phyloP scores from a whole-genome alignment of 1,139 yeast genomes.

The Pneumocystis carinii region DNA sequence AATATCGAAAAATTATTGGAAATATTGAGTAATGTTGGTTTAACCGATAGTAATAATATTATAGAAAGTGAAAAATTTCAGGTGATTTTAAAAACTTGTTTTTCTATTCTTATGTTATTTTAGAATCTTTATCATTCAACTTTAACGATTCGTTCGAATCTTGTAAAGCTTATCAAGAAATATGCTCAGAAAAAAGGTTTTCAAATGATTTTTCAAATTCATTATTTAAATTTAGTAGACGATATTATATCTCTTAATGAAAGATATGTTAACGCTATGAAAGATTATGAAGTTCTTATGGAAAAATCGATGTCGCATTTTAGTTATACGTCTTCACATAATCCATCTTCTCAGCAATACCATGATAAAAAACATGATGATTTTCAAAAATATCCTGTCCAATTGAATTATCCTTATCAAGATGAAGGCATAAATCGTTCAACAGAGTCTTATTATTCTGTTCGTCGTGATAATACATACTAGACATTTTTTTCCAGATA shows the following conservation, averaged over 20 bases:
- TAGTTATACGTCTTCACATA: neutral
- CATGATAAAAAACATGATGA: neutral
- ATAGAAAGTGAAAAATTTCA: conserved; percentile 24
- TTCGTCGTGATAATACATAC: neutral
- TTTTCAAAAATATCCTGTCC: neutral
- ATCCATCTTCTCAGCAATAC: neutral
- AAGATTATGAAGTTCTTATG: conserved; percentile 51
- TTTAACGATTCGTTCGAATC: conserved; percentile 55
- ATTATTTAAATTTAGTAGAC: conserved; percentile 38
- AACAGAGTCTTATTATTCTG: neutral
- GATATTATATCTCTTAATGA: conserved; percentile 35
- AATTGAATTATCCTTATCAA: neutral
- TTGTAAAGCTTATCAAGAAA: conserved; percentile 60
- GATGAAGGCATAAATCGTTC: neutral
- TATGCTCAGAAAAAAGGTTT: conserved; percentile 57
- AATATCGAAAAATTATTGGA: conserved; percentile 55
- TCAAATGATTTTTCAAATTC: conserved; percentile 52
- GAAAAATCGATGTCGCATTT: conserved; percentile 29
- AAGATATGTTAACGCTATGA: conserved; percentile 52
- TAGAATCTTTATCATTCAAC: conserved; percentile 48
- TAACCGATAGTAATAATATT: conserved; percentile 25
- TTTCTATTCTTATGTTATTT: neutral
- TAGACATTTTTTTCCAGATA: neutral
- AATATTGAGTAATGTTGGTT: conserved; percentile 35
- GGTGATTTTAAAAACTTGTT: neutral